Percentiles rank a stretch among this genome's conserved stretches.
These are phyloP conservation scores for Colletotrichum paranaense DNA, from an alignment of 2,329 filamentous ascomycete genomes.

Conservation along the genomic window DNA sequence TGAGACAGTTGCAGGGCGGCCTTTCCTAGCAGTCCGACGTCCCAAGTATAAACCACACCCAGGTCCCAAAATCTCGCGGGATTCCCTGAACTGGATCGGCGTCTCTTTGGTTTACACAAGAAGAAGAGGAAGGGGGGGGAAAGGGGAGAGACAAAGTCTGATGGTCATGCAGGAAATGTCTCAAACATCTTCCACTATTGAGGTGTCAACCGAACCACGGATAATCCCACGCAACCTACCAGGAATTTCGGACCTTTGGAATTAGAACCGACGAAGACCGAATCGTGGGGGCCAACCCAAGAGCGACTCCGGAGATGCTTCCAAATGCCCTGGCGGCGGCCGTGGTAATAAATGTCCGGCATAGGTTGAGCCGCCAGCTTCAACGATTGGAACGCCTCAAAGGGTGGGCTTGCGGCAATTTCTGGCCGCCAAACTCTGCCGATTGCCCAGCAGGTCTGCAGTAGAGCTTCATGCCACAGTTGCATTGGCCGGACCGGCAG, in stretches of 20 bases:
- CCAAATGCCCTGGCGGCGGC: slow-evolving; percentile 4
- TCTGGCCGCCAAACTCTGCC: slow-evolving; percentile 27
- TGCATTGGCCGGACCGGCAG: slow-evolving; percentile 32
- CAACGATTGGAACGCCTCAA: slow-evolving; percentile 35
- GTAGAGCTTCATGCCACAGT: slow-evolving; percentile 31
- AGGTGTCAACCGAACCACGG: background rate
- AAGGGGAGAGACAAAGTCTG: background rate
- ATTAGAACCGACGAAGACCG: slow-evolving; percentile 21
- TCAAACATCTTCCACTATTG: background rate
- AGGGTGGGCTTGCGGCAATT: slow-evolving; percentile 34
- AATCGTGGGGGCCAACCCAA: slow-evolving; percentile 13
- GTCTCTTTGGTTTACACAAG: background rate
- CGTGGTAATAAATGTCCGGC: slow-evolving; percentile 24
- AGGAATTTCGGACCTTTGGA: background rate
- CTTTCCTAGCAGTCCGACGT: slow-evolving; percentile 23
- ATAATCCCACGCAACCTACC: background rate
- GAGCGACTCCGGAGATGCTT: slow-evolving; percentile 24
- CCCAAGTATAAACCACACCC: slow-evolving; percentile 14
- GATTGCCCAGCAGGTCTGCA: slow-evolving; percentile 24
- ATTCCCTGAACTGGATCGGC: slow-evolving; percentile 24
- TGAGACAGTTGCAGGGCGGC: slow-evolving; percentile 29
- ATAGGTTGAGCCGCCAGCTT: slow-evolving; percentile 7
- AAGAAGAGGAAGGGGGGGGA: background rate
- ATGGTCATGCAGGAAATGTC: slow-evolving; percentile 16
- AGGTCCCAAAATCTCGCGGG: slow-evolving; percentile 15